Evolutionary conservation across 2,329 filamentous ascomycete genomes (phyloP), one percentile per base, ranked within the genome.

Genomic region (Xenosphaeropsis pyriputrescens): DNA sequence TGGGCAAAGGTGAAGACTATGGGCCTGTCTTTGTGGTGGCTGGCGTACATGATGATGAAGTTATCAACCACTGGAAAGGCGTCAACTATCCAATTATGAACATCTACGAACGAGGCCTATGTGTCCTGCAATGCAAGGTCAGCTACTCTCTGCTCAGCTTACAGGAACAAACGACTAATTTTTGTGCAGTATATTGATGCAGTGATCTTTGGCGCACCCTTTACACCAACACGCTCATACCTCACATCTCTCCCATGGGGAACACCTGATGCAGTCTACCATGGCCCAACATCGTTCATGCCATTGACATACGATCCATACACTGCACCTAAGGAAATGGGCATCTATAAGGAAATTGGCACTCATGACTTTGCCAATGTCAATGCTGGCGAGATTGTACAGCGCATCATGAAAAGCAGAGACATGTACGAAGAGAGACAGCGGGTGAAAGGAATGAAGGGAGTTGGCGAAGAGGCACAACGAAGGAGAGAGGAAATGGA

Each of bases 31-130:
- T 85, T 55, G 71, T 98, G n/a, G 75, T 96, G 32, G 88, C 85
- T 2, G 91, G 91, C 35, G 79, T 98, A 17, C 91, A 98, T 59
- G 84, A 94, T 51, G 91, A 98, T 57, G 76, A 81, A 45, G 86
- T 93, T 42, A 93, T 98, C 59, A 98, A 98, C 60, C 68, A 80
- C 51, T 93, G 86, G 82, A 96, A 96, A 62, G 89, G 91, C 29
- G 71, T 95, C 50, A 98, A 98, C 63, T 98, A 95, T 56, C 91
- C 91, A 18, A 96, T 98, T 62, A 98, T 98, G 91, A 98, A 96
- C 64, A 88, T 94, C 40, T 94, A 89, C 52, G 91, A 98, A 65
- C 80, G 91, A 32, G 88, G 88, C 2, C 75, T 98, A 16, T 98
- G 91, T 56, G 89, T 96, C 19, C 65, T 96, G 44, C 91, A 98